A percentile compares a stretch with the other conserved stretches of the same genome.
phyloP scores from a whole-genome alignment of 2,329 filamentous ascomycete genomes.

The Calonectria pteridis region DNA sequence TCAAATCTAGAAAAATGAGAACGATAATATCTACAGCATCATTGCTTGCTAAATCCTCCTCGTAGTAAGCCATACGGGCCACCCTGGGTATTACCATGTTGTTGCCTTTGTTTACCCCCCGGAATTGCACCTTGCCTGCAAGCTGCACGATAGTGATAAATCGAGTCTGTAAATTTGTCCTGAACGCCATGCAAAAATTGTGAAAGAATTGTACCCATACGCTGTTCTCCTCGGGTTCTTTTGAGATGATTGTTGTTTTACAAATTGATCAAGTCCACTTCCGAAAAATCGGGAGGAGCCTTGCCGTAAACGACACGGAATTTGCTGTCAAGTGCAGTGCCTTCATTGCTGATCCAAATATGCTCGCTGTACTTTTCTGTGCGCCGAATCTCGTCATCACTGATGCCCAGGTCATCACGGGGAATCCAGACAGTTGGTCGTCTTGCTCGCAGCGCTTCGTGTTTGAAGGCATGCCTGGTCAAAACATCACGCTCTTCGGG shows the following conservation, averaged over 20 bases:
- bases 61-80: background rate
- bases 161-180: conserved; percentile 8
- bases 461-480: conserved; percentile 89
- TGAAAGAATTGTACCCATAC: background rate
- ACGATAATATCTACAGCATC: conserved; percentile 2
- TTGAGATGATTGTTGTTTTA: conserved; percentile 50
- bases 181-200: conserved; percentile 22
- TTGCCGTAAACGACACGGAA: conserved; percentile 85
- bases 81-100: conserved; percentile 28
- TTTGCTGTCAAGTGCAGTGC: conserved; percentile 87
- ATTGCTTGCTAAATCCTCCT: conserved; percentile 14
- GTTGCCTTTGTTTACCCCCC: conserved; percentile 4
- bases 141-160: conserved; percentile 27
- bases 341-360: conserved; percentile 95
- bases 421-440: conserved; percentile 95
- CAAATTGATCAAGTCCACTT: conserved; percentile 86
- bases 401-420: conserved; percentile 88
- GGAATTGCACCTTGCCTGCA: conserved; percentile 36
- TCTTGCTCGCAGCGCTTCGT: conserved; percentile 85
- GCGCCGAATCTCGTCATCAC: conserved; percentile 88
- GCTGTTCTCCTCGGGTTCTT: background rate
- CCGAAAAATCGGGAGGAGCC: conserved; percentile 90
- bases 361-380: conserved; percentile 81
- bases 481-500: conserved; percentile 89
- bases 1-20: conserved; percentile 27